Percentiles rank a stretch among this genome's conserved stretches.
These are phyloP conservation scores for Geotrichum bryndzae DNA, from an alignment of 1,139 yeast species.

Conservation along the genomic window DNA sequence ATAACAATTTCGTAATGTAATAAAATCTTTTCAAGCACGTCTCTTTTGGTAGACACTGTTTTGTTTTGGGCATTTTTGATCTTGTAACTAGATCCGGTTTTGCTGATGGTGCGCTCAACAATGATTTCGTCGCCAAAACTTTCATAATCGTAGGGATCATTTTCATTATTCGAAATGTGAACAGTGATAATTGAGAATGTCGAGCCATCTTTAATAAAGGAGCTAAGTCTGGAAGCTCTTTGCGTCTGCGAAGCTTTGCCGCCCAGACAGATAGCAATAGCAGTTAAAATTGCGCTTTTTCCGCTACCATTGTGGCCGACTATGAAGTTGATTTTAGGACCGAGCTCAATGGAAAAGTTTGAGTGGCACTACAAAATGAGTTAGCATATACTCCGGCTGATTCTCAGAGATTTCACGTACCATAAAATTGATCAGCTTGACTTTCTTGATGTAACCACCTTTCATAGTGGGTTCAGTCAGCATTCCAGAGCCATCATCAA, in stretches of 20 bases:
- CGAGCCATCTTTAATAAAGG: slow-evolving; percentile 73
- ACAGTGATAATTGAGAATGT: slow-evolving; percentile 56
- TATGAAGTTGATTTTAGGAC: slow-evolving; percentile 82
- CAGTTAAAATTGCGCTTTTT: slow-evolving; percentile 87
- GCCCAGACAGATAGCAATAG: slow-evolving; percentile 87
- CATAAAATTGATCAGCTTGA: slow-evolving; percentile 6
- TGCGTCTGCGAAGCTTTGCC: slow-evolving; percentile 89
- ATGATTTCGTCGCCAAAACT: slow-evolving; percentile 62
- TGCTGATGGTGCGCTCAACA: slow-evolving; percentile 49
- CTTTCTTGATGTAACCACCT: slow-evolving; percentile 2
- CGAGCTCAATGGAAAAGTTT: slow-evolving; percentile 66
- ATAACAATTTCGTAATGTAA: slow-evolving; percentile 70
- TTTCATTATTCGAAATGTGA: slow-evolving; percentile 52
- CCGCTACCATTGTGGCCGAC: slow-evolving; percentile 96
- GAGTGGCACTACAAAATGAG: slow-evolving; percentile 54
- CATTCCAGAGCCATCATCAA: not conserved
- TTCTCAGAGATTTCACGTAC: not conserved
- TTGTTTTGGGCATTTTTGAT: slow-evolving; percentile 50
- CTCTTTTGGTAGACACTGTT: slow-evolving; percentile 53
- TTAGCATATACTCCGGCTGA: not conserved
- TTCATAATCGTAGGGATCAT: slow-evolving; percentile 57
- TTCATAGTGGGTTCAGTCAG: not conserved
- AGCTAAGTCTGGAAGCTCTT: slow-evolving; percentile 67
- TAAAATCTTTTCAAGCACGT: slow-evolving; percentile 61
- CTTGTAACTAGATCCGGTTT: slow-evolving; percentile 47